These are phyloP conservation scores for Colletotrichum chrysophilum DNA, from an alignment of 2,329 filamentous ascomycete genomes.

Conservation along the genomic window DNA sequence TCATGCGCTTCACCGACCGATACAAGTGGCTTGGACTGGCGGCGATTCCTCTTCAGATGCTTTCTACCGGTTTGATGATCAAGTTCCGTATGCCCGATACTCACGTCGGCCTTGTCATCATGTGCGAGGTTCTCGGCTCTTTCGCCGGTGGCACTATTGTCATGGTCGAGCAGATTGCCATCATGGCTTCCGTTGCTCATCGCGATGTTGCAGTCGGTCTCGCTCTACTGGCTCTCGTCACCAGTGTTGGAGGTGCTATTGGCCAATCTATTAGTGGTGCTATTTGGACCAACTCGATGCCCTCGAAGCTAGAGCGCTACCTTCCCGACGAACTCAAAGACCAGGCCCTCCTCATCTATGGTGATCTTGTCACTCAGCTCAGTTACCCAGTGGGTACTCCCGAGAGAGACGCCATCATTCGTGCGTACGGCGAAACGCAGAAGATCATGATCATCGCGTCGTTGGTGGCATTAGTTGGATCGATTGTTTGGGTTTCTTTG, in stretches of 20 bases:
- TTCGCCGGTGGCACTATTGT: slow-evolving; percentile 40
- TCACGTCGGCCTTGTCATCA: slow-evolving; percentile 37
- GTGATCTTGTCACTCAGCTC: slow-evolving; percentile 37
- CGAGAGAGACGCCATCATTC: slow-evolving; percentile 46
- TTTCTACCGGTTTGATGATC: slow-evolving; percentile 35
- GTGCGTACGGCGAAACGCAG: slow-evolving; percentile 53
- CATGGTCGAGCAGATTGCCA: slow-evolving; percentile 51
- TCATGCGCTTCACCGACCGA: slow-evolving; percentile 32
- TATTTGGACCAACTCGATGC: slow-evolving; percentile 41
- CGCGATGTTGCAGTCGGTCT: slow-evolving; percentile 36
- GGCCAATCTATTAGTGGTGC: slow-evolving; percentile 34
- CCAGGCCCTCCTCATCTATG: slow-evolving; percentile 49
- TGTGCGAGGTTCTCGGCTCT: slow-evolving; percentile 42
- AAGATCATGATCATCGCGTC: slow-evolving; percentile 39
- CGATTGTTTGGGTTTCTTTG: slow-evolving; percentile 5
- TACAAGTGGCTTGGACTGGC: slow-evolving; percentile 36
- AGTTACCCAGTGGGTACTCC: slow-evolving; percentile 44
- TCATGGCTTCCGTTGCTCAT: slow-evolving; percentile 36
- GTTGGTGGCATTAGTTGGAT: not conserved
- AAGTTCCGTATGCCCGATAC: slow-evolving; percentile 36
- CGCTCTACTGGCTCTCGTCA: slow-evolving; percentile 34
- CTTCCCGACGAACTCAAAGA: slow-evolving; percentile 40
- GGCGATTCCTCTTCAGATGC: slow-evolving; percentile 34
- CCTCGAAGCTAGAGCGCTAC: slow-evolving; percentile 36
- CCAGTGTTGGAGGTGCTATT: slow-evolving; percentile 35